Conservation (phyloP, 352 stramenopile species). For the Pythium grandisporangium region DNA sequence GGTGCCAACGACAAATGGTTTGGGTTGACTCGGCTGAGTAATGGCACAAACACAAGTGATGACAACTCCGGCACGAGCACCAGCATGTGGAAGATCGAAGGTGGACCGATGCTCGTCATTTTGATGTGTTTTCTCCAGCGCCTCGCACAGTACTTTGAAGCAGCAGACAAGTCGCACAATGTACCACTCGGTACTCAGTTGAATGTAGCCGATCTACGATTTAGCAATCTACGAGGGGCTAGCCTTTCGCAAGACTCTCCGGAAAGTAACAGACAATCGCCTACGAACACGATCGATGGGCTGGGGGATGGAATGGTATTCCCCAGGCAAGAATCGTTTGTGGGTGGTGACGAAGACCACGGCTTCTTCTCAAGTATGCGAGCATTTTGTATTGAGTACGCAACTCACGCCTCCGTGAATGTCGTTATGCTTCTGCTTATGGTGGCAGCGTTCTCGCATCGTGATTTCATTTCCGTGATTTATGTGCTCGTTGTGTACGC, state of each 20-base stretch:
- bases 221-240: neutral
- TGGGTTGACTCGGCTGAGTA: slow-evolving; percentile 37
- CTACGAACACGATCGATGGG: neutral
- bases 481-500: slow-evolving; percentile 75
- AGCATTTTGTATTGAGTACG: slow-evolving; percentile 61
- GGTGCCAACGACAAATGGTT: slow-evolving; percentile 11
- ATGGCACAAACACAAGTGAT: slow-evolving; percentile 10
- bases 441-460: slow-evolving; percentile 71
- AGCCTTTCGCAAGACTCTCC: too few relatives aligned
- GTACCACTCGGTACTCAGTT: neutral
- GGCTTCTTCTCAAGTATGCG: slow-evolving; percentile 62
- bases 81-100: slow-evolving; percentile 40
- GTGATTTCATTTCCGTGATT: slow-evolving; percentile 61
- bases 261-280: too few relatives aligned
- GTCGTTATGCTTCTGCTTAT: slow-evolving; percentile 67
- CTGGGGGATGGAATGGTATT: neutral
- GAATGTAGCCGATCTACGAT: neutral
- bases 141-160: slow-evolving; percentile 59
- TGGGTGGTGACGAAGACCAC: slow-evolving; percentile 18
- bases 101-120: slow-evolving; percentile 54
- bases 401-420: slow-evolving; percentile 68
- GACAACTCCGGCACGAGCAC: slow-evolving; percentile 8
- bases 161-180: neutral
- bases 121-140: slow-evolving; percentile 68
- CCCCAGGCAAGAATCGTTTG: neutral